Percentiles rank a stretch among this genome's conserved stretches.
Conservation (phyloP, 2,329 filamentous ascomycete genomes). For the Aspergillus neotritici region DNA sequence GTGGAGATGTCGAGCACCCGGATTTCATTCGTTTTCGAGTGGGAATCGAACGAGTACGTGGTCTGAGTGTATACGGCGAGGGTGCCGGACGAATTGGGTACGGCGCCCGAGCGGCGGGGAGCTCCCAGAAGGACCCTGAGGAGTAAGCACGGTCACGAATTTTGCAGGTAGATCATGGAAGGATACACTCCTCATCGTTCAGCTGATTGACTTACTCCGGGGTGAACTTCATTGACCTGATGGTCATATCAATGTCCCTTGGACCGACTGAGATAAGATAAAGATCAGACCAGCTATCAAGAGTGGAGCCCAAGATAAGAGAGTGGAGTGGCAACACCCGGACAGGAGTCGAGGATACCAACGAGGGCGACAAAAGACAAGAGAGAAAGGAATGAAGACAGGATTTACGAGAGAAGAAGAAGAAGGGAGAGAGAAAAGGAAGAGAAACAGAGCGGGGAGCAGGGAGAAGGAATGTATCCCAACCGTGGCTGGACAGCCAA, state of each 20-base stretch:
- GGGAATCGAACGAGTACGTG: slow-evolving; percentile 47
- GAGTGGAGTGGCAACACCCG: no score
- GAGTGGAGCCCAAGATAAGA: slow-evolving; percentile 5
- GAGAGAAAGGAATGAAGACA: no score
- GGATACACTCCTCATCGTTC: no score
- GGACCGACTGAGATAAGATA: slow-evolving; percentile 11
- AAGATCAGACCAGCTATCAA: slow-evolving; percentile 10
- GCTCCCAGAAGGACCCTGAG: slow-evolving; percentile 43
- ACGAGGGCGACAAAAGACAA: no score
- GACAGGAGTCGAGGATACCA: no score
- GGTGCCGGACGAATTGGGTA: slow-evolving; percentile 43
- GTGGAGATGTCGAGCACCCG: slow-evolving; percentile 40
- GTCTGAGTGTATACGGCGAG: slow-evolving; percentile 45
- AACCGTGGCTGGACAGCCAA: no score
- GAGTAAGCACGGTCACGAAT: slow-evolving; percentile 8
- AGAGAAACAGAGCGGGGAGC: no score
- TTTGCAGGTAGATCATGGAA: slow-evolving; percentile 1
- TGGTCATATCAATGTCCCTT: slow-evolving; percentile 31
- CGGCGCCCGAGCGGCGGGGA: slow-evolving; percentile 41
- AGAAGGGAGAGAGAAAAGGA: no score
- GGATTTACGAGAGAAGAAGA: no score
- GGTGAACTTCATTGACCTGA: slow-evolving; percentile 38
- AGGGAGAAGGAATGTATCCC: background rate
- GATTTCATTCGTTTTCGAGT: slow-evolving; percentile 44
- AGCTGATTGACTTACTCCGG: slow-evolving; percentile 31